Evolutionary conservation across 257 asterid genomes (phyloP), one percentile per base, ranked within the genome.

Genomic region (Oldenlandia corymbosa): DNA sequence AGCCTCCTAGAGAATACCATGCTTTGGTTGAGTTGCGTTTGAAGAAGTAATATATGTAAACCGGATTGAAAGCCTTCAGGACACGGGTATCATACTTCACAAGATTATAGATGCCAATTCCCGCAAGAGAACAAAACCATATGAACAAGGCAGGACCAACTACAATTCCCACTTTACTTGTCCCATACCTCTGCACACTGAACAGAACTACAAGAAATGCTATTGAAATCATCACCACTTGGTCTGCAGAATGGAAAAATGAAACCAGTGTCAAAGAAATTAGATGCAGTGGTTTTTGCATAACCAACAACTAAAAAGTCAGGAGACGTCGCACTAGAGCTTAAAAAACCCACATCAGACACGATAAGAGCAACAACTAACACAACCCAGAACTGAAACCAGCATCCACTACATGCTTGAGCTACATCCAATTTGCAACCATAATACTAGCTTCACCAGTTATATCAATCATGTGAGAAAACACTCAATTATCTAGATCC

Each of bases 1-100:
- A 87, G 58, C 99, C 99, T 68, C 99, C 99, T 20, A 93, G 86
- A 73, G 99, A 80, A 63, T 80, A 83, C 99, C 99, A 93, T 59
- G 95, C 99, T 78, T 86, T 90, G 58, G 81, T 75, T 66, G 96
- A 79, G 75, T 87, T 83, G 61, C 85, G 88, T 60, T 76, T 76
- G 92, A 93, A 93, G 84, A 68, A 90, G 71, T 83, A 78, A 79
- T 85, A 90, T 69, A 93, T 90, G 72, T 93, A 87, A 73, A 93
- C 71, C 20, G 99, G 99, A 78, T 88, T 85, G 73, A 93, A 90
- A 49, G 99, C 99, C 76, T 70, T 76, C 72, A 88, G 76, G 43
- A 86, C 99, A 20, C 77, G 65, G 46, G 85, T 76, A 71, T 93
- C 95, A 70, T 93, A 90, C 73, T 86, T 93, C 60, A 83, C 59